These are phyloP conservation scores for Phoma sp. DNA, from an alignment of 2,329 filamentous ascomycete species.

Conservation along the genomic window DNA sequence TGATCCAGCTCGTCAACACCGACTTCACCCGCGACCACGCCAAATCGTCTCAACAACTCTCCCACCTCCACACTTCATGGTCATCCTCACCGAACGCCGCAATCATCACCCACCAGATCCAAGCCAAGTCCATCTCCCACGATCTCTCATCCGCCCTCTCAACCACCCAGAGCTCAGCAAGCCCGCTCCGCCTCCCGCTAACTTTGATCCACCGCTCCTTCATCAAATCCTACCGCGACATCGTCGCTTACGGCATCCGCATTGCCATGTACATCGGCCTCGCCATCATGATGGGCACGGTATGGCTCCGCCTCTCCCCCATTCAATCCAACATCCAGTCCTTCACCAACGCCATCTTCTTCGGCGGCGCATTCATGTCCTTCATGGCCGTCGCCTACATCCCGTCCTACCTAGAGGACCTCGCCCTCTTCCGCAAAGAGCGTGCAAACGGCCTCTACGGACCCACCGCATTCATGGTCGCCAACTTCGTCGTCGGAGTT, in stretches of 20 bases:
- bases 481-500: constrained; percentile 83
- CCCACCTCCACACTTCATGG: constrained; percentile 65
- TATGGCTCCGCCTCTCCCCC: constrained; percentile 77
- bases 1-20: constrained; percentile 79
- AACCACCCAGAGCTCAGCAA: constrained; percentile 44
- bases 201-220: constrained; percentile 79
- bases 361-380: constrained; percentile 61
- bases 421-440: constrained; percentile 76
- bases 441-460: constrained; percentile 83
- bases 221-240: constrained; percentile 83
- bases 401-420: constrained; percentile 82
- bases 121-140: constrained; percentile 11
- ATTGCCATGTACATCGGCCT: constrained; percentile 83
- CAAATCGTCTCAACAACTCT: constrained; percentile 58
- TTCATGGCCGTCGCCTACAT: constrained; percentile 77
- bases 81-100: constrained; percentile 53
- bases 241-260: constrained; percentile 83
- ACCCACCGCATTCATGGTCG: constrained; percentile 72
- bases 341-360: constrained; percentile 79
- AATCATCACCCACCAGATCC: constrained; percentile 33
- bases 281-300: constrained; percentile 87
- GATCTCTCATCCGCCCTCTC: neutral
- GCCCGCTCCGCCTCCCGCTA: constrained; percentile 60
- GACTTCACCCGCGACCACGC: constrained; percentile 69
- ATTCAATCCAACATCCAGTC: constrained; percentile 78